Evolutionary conservation across 148 eudicot genomes (phyloP).

Genomic region (Limonium bicolor): DNA sequence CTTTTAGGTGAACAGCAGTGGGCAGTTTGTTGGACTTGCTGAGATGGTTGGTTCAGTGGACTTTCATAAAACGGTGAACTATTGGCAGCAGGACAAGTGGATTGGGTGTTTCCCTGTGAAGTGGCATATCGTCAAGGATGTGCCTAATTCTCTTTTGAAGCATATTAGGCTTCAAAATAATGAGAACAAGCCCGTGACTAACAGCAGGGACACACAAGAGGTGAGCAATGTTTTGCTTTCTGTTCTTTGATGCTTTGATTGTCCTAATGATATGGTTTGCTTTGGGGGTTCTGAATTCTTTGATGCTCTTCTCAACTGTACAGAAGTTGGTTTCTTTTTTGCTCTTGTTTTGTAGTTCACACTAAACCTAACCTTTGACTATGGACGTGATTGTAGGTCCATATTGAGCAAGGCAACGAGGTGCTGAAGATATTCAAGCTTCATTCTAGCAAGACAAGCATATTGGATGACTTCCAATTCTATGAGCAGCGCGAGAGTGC

Average conservation of each 20-base stretch:
- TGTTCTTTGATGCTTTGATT: not conserved
- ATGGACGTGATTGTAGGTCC: constrained; percentile 29
- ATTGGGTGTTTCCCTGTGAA: constrained; percentile 61
- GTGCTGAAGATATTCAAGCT: constrained; percentile 52
- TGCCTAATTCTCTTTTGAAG: constrained; percentile 63
- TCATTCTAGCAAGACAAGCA: constrained; percentile 37
- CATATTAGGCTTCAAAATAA: constrained; percentile 68
- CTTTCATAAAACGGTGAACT: constrained; percentile 58
- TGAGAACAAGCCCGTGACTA: constrained; percentile 75
- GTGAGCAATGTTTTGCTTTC: constrained; percentile 10
- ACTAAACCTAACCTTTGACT: not conserved
- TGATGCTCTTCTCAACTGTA: not conserved
- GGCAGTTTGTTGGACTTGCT: constrained; percentile 79
- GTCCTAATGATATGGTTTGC: not conserved
- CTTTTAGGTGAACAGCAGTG: constrained; percentile 60
- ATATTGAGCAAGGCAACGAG: constrained; percentile 58
- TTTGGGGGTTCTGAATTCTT: no score
- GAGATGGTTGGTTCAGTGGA: constrained; percentile 76
- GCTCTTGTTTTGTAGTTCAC: not conserved
- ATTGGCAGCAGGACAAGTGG: constrained; percentile 94
- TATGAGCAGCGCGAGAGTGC: constrained; percentile 59
- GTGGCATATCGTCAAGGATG: constrained; percentile 87
- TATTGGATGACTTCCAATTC: constrained; percentile 64
- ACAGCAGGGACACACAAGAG: constrained; percentile 91
- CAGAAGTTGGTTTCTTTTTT: not conserved